phyloP scores from a whole-genome alignment of 768 basidiomycete genomes.

The Botryobasidium botryosum region DNA sequence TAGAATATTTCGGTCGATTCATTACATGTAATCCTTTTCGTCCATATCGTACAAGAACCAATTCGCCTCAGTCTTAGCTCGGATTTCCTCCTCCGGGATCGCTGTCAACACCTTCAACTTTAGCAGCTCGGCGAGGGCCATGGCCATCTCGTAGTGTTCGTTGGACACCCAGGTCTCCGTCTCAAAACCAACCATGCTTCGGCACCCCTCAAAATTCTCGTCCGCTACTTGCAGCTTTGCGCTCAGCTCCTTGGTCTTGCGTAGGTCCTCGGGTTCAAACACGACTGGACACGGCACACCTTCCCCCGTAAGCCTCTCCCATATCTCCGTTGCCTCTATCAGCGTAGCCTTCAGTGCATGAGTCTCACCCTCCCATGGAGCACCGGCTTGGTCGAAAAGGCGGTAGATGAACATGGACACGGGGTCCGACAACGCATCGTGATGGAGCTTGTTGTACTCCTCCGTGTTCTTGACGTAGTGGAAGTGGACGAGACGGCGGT shows the following conservation, averaged over 20 bases:
- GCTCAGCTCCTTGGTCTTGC: conserved; percentile 26
- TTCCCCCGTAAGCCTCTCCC: conserved; percentile 26
- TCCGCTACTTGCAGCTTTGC: conserved; percentile 19
- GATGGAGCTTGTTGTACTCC: conserved; percentile 30
- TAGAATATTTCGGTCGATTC: conserved; percentile 6
- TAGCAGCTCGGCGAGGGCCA: conserved; percentile 20
- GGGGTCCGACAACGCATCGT: conserved; percentile 25
- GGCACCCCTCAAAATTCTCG: conserved; percentile 18
- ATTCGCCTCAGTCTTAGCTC: conserved; percentile 23
- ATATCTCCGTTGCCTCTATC: conserved; percentile 27
- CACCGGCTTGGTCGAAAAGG: conserved; percentile 29
- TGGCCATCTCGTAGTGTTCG: conserved; percentile 26
- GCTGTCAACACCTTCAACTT: conserved; percentile 23
- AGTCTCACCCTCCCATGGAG: conserved; percentile 36
- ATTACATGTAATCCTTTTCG: conserved; percentile 30
- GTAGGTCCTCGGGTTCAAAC: conserved; percentile 31
- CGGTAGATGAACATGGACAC: conserved; percentile 22
- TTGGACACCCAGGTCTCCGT: conserved; percentile 29
- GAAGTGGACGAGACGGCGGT: conserved; percentile 31
- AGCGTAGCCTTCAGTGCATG: conserved; percentile 30
- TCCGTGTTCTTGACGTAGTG: conserved; percentile 31
- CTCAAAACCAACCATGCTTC: conserved; percentile 21
- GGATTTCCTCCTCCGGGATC: conserved; percentile 22
- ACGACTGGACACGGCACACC: conserved; percentile 28
- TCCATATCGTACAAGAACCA: conserved; percentile 36